A percentile compares a stretch with the other conserved stretches of the same genome.
phyloP scores from a whole-genome alignment of 2,329 filamentous ascomycete genomes.

The Chrysoporthe austroafricana region DNA sequence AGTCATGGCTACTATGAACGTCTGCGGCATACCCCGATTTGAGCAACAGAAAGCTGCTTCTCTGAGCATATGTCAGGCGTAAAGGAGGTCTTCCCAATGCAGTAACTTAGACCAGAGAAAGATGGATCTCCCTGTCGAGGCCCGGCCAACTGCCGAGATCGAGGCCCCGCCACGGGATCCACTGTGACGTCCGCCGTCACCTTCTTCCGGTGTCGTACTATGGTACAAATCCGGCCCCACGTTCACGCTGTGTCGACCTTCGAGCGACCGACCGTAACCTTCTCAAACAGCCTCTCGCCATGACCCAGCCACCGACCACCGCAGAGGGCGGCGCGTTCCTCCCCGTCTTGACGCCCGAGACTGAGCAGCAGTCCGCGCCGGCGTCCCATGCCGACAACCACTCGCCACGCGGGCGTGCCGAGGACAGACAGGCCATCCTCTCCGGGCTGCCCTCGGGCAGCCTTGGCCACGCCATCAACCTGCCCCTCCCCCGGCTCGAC shows the following conservation, averaged over 20 bases:
- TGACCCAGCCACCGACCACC: constrained; percentile 1
- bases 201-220: not conserved
- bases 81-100: not conserved
- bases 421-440: constrained; percentile 14
- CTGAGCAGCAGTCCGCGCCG: not conserved
- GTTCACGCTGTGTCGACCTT: too few species aligned
- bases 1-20: too few species aligned
- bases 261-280: too few species aligned
- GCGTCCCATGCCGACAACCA: not conserved
- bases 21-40: too few species aligned
- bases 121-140: not conserved
- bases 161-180: not conserved
- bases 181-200: constrained; percentile 4
- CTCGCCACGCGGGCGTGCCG: not conserved
- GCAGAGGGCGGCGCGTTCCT: constrained; percentile 15
- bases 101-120: not conserved
- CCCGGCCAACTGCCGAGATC: constrained; percentile 10
- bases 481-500: constrained; percentile 22
- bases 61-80: not conserved
- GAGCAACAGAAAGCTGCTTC: not conserved
- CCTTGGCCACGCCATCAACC: constrained; percentile 21
- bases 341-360: constrained; percentile 17
- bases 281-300: not conserved
- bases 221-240: not conserved
- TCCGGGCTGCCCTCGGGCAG: constrained; percentile 22